Percentiles rank a stretch among this genome's conserved stretches.
Evolutionary conservation across 164 flowering plant genomes (phyloP).

Genomic region (Cinnamomum chago): DNA sequence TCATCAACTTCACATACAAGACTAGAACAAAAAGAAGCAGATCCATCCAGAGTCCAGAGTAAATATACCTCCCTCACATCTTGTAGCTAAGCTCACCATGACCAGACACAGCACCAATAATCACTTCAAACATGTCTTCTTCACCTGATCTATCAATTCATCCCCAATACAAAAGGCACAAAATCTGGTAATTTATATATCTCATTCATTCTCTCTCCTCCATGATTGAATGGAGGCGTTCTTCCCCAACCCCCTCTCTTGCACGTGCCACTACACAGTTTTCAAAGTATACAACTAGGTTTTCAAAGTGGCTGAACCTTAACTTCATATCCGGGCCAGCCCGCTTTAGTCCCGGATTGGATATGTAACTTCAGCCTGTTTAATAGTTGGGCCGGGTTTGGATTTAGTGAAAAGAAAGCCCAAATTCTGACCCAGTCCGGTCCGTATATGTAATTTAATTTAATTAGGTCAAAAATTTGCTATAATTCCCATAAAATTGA

Average conservation of each 20-base stretch:
- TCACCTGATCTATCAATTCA: constrained; percentile 44
- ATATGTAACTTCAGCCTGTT: too few relatives aligned
- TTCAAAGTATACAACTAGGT: neutral
- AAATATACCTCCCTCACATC: neutral
- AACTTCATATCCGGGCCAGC: too few relatives aligned
- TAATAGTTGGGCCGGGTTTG: too few relatives aligned
- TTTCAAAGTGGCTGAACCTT: neutral
- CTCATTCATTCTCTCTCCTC: constrained; percentile 28
- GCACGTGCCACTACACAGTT: constrained; percentile 5
- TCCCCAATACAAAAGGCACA: constrained; percentile 74
- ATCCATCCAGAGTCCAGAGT: neutral
- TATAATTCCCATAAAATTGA: too few relatives aligned
- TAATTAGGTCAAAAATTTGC: too few relatives aligned
- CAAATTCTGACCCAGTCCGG: too few relatives aligned
- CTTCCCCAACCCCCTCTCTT: constrained; percentile 71
- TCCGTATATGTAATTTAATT: too few relatives aligned
- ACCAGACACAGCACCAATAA: constrained; percentile 52
- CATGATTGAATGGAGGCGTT: constrained; percentile 49
- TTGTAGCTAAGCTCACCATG: neutral
- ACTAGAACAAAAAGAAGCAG: neutral
- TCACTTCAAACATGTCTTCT: constrained; percentile 66
- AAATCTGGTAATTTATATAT: constrained; percentile 38
- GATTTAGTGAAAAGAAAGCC: too few relatives aligned
- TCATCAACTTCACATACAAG: neutral
- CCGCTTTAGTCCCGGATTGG: too few relatives aligned